These are phyloP conservation scores for Coemansia guatemalensis DNA, from an alignment of 192 early-diverging fungal species.

Conservation along the genomic window DNA sequence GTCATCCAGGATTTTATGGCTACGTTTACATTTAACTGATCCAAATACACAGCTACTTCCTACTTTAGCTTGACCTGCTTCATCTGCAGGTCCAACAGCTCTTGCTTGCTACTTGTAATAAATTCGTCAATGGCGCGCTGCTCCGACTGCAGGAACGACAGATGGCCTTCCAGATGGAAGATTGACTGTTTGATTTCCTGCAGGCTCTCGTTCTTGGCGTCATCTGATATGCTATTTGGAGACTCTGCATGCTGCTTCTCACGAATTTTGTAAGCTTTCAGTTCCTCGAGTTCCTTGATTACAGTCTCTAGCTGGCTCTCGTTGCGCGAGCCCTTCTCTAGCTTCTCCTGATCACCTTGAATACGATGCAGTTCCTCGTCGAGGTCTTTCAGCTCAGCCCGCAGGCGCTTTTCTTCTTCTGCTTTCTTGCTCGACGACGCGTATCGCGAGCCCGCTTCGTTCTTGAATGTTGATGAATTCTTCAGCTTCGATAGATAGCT, in stretches of 20 bases:
- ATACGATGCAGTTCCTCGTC: slow-evolving; percentile 32
- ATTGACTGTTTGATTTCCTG: slow-evolving; percentile 51
- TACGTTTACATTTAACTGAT: not conserved
- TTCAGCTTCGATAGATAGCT: slow-evolving; percentile 54
- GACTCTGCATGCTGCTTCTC: slow-evolving; percentile 26
- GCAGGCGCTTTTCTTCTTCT: slow-evolving; percentile 47
- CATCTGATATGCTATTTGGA: not conserved
- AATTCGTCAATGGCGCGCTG: slow-evolving; percentile 50
- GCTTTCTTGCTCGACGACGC: slow-evolving; percentile 45
- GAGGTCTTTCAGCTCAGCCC: slow-evolving; percentile 41
- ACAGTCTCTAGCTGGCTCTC: slow-evolving; percentile 9
- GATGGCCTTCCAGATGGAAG: slow-evolving; percentile 43
- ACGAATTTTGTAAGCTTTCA: slow-evolving; percentile 28
- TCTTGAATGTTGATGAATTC: slow-evolving; percentile 50
- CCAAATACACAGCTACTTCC: not conserved
- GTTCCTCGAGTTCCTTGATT: slow-evolving; percentile 31
- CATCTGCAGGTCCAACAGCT: slow-evolving; percentile 47
- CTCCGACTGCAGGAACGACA: slow-evolving; percentile 40
- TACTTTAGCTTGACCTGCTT: slow-evolving; percentile 39
- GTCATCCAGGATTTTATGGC: not conserved
- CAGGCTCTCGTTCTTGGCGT: slow-evolving; percentile 15
- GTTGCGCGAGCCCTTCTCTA: not conserved
- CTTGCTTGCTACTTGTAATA: slow-evolving; percentile 29
- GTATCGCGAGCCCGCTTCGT: slow-evolving; percentile 42
- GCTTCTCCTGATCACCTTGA: slow-evolving; percentile 15